Conservation (phyloP, 805 yeast species). For the Wickerhamomyces bisporus region DNA sequence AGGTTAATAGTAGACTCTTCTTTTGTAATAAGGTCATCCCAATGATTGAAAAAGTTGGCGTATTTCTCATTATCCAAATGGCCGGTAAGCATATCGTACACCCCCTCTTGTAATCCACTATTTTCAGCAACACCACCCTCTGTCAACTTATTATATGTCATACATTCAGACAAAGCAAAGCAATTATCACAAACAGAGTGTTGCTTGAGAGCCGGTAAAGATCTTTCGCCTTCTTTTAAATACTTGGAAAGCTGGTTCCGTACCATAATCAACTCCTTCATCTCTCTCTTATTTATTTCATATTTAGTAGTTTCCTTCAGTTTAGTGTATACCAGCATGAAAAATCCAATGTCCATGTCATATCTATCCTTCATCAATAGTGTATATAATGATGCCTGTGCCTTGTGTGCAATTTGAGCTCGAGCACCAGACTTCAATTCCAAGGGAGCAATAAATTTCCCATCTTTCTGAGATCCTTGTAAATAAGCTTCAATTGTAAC, state of each 20-base stretch:
- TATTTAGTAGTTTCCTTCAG: constrained; percentile 49
- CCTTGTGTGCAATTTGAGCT: constrained; percentile 64
- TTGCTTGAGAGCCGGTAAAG: constrained; percentile 49
- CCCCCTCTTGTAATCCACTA: constrained; percentile 46
- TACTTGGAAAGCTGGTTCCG: constrained; percentile 65
- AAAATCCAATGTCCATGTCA: constrained; percentile 57
- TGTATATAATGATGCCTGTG: constrained; percentile 82
- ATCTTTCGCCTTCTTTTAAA: constrained; percentile 44
- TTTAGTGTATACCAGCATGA: constrained; percentile 71
- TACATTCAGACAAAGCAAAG: constrained; percentile 49
- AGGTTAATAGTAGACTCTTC: constrained; percentile 61
- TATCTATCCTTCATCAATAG: constrained; percentile 76
- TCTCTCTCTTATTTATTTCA: constrained; percentile 47
- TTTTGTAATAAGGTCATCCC: constrained; percentile 68
- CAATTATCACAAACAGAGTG: constrained; percentile 60
- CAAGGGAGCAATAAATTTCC: constrained; percentile 64
- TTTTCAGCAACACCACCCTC: constrained; percentile 54
- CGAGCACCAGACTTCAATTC: constrained; percentile 85
- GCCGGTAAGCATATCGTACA: constrained; percentile 43
- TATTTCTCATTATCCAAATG: constrained; percentile 45
- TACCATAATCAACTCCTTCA: constrained; percentile 62
- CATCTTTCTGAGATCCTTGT: constrained; percentile 29
- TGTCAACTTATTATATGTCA: constrained; percentile 54
- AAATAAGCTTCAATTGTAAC: constrained; percentile 67
- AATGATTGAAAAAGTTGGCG: constrained; percentile 54